phyloP scores from a whole-genome alignment of 176 grass and related monocot genomes.

The Bromus sterilis region DNA sequence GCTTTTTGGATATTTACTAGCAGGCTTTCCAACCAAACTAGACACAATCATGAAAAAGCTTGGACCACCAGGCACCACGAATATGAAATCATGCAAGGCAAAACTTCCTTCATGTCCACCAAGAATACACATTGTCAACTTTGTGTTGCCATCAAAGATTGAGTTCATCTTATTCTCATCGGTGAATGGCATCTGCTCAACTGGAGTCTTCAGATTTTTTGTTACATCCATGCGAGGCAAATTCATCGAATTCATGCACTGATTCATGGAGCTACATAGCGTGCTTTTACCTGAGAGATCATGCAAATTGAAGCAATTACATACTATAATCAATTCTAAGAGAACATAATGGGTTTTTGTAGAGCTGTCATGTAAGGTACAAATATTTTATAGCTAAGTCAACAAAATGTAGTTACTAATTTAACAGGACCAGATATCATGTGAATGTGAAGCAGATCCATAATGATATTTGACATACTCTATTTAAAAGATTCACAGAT shows the following conservation, averaged over 20 bases:
- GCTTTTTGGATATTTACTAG: constrained; percentile 56
- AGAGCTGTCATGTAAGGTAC: not conserved
- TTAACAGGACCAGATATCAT: not conserved
- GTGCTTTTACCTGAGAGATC: constrained; percentile 67
- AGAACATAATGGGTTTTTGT: not conserved
- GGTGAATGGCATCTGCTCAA: constrained; percentile 50
- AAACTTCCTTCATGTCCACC: constrained; percentile 47
- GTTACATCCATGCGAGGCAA: constrained; percentile 35
- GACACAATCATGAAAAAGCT: constrained; percentile 78
- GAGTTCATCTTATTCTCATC: constrained; percentile 46
- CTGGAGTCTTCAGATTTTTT: constrained; percentile 41
- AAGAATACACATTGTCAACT: constrained; percentile 74
- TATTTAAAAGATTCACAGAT: not conserved
- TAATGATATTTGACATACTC: not conserved
- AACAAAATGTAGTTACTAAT: not conserved
- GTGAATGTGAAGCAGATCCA: not conserved
- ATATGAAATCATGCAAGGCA: constrained; percentile 62
- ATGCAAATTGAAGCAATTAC: constrained; percentile 29
- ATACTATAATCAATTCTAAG: not conserved
- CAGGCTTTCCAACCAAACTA: constrained; percentile 55
- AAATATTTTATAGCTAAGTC: not conserved
- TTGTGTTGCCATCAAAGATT: constrained; percentile 62
- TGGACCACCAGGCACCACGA: constrained; percentile 52
- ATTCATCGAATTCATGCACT: constrained; percentile 52
- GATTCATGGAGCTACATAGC: constrained; percentile 63